These are phyloP conservation scores for Myriosclerotinia scirpicola DNA, from an alignment of 2,329 filamentous ascomycete species.

Conservation along the genomic window DNA sequence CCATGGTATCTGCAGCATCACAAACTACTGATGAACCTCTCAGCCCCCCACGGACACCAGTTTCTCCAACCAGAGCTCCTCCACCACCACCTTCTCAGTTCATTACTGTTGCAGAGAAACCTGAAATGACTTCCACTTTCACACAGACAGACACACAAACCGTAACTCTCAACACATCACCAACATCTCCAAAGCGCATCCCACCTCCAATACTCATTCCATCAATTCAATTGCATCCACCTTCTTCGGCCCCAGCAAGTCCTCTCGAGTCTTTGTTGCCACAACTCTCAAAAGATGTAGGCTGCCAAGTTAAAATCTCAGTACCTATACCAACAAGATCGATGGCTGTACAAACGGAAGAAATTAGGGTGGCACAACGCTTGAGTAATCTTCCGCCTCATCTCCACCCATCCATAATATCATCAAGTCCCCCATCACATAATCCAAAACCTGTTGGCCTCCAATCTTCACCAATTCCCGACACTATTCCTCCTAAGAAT, in stretches of 20 bases:
- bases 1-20: constrained; percentile 65
- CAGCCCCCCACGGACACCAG: constrained; percentile 66
- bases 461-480: constrained; percentile 53
- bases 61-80: constrained; percentile 49
- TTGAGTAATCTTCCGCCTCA: constrained; percentile 73
- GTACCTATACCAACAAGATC: constrained; percentile 44
- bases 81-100: constrained; percentile 42
- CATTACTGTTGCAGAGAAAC: constrained; percentile 33
- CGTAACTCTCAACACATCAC: constrained; percentile 37
- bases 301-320: constrained; percentile 71
- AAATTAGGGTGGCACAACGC: constrained; percentile 80
- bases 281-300: constrained; percentile 78
- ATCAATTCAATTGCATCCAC: constrained; percentile 88
- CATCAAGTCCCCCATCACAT: constrained; percentile 59
- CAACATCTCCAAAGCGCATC: constrained; percentile 32
- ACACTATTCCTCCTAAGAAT: constrained; percentile 58
- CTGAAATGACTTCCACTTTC: constrained; percentile 53
- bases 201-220: constrained; percentile 57
- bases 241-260: constrained; percentile 77
- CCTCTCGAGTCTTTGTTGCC: constrained; percentile 73
- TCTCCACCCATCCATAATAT: constrained; percentile 75
- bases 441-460: constrained; percentile 39
- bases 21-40: constrained; percentile 63
- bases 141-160: constrained; percentile 58
- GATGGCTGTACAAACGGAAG: constrained; percentile 77